Conservation (phyloP, 2,329 filamentous ascomycete species). For the Fusarium keratoplasticum region DNA sequence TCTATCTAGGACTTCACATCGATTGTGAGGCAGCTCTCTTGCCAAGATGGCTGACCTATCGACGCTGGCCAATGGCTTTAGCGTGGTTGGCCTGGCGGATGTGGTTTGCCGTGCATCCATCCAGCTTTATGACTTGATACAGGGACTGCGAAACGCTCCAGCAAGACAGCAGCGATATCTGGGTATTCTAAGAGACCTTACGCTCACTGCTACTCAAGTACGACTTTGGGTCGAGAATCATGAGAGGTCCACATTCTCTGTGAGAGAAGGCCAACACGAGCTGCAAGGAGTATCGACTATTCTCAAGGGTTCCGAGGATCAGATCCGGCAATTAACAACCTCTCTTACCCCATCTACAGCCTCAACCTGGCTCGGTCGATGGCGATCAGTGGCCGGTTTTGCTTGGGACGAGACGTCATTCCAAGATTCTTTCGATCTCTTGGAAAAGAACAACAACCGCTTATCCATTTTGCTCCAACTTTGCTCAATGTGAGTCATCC, state of each 20-base stretch:
- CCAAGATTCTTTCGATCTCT: neutral
- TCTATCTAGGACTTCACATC: neutral
- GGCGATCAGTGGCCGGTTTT: neutral
- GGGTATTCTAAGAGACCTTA: neutral
- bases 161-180: neutral
- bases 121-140: neutral
- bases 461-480: neutral
- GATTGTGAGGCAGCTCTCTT: neutral
- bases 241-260: neutral
- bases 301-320: neutral
- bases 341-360: neutral
- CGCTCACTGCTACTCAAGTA: neutral
- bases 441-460: neutral
- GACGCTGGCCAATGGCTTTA: neutral
- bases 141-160: neutral
- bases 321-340: neutral
- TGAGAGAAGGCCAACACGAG: neutral
- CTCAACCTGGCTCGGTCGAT: neutral
- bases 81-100: neutral
- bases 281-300: neutral
- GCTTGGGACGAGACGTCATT: neutral
- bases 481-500: neutral
- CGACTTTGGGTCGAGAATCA: neutral
- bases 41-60: neutral
- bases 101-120: neutral